Base-by-base conservation (phyloP, 2,329 filamentous ascomycete genomes). In the Hymenoscyphus scutula region DNA sequence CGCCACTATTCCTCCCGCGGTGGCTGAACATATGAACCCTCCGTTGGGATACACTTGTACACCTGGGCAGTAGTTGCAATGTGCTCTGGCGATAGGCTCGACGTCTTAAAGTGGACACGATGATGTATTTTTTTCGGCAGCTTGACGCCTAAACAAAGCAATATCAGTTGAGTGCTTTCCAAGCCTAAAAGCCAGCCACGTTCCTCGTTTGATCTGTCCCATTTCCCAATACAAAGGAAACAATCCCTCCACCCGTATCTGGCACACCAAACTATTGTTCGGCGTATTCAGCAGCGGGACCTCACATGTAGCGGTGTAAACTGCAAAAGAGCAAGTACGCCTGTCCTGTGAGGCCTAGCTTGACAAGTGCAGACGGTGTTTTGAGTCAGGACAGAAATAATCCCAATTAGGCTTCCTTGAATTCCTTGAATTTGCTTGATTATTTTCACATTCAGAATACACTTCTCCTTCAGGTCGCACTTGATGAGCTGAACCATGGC, bases 281-380 rank as follows among this genome's bases (percentile, higher is more conserved):
- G 32, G 66, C 34, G 63, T 38, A 64, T 66, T 61, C 60, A 62
- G 54, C 53, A 62, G 38, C 71, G 71, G 71, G 67, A 65, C 60
- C 65, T 65, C 63, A 70, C 69, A 72, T 70, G 65, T 72, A 65
- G 71, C 71, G 71, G 71, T 73, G 71, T 68, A 69, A 68, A 51
- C 45, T 25, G 19, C 45, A 51, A 51, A 51, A 51, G n/a, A 45
- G n/a, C 10, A 23, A 51, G 65, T 34, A 62, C 59, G 51, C 62
- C 60, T 48, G 62, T 69, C 68, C 68, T 67, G 67, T 70, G 66
- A 67, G 68, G 65, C 63, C 61, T 60, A 51, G 45, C 45, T 51
- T 19, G 45, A 11, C 45, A 51, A 25, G 58, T 27, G 58, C 27
- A 62, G 58, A 58, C 58, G n/a, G 25, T 56, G 57, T 48, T 45